Conservation (phyloP, 2,329 filamentous ascomycete species). For the Fonsecaea pedrosoi region DNA sequence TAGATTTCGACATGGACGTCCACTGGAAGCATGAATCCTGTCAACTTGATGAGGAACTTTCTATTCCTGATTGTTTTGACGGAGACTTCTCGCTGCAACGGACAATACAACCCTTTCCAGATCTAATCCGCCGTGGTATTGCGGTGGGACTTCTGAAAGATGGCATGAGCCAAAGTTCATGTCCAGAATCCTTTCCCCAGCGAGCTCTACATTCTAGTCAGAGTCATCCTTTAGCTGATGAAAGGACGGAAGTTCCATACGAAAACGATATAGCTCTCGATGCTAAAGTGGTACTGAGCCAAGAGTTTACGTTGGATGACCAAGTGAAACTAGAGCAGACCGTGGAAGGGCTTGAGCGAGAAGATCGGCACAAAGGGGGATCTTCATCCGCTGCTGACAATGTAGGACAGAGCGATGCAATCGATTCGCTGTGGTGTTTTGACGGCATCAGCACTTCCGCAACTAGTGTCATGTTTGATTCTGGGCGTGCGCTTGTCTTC, state of each 20-base stretch:
- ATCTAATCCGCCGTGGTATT: background rate
- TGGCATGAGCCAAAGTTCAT: background rate
- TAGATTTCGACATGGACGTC: background rate
- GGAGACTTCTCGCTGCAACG: background rate
- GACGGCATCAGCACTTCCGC: background rate
- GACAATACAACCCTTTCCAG: background rate
- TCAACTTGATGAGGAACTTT: background rate
- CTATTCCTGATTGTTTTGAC: background rate
- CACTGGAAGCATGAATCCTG: background rate
- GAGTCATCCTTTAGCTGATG: background rate
- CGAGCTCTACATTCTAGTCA: background rate
- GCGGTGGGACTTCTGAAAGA: background rate
- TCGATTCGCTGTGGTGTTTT: background rate
- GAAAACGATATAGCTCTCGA: background rate
- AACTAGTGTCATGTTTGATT: background rate
- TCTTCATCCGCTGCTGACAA: background rate
- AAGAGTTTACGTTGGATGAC: conserved; percentile 22
- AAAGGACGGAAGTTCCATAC: background rate
- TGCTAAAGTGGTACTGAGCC: background rate
- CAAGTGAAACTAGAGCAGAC: conserved; percentile 20
- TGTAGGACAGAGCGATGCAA: background rate
- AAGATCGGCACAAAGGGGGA: background rate
- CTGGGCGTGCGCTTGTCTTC: background rate
- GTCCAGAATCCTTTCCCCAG: background rate
- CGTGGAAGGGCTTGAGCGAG: background rate